A percentile compares a stretch with the other conserved stretches of the same genome.
These are phyloP conservation scores for Cadophora sp. DNA, from an alignment of 2,329 filamentous ascomycete species.

Conservation along the genomic window DNA sequence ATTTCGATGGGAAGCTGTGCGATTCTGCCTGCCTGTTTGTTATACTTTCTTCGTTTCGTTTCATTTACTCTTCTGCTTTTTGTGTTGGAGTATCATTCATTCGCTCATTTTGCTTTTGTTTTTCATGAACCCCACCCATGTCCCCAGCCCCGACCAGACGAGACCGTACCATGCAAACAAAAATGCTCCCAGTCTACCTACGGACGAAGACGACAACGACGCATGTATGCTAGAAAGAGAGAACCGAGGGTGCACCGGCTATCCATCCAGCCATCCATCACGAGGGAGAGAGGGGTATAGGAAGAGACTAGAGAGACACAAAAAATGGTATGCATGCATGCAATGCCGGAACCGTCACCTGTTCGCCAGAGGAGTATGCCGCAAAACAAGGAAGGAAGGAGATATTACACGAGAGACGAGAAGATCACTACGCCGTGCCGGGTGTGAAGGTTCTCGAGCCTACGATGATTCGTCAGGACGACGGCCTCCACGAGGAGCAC, in stretches of 20 bases:
- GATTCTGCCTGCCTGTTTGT: neutral
- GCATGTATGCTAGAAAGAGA: slow-evolving; percentile 19
- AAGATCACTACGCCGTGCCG: slow-evolving; percentile 18
- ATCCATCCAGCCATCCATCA: slow-evolving; percentile 24
- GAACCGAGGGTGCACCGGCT: slow-evolving; percentile 19
- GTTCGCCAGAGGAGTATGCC: slow-evolving; percentile 35
- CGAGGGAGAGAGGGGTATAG: slow-evolving; percentile 4
- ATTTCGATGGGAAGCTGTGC: neutral
- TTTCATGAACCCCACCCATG: slow-evolving; percentile 2
- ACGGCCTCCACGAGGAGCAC: slow-evolving; percentile 36
- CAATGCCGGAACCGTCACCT: slow-evolving; percentile 32
- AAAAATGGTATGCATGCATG: slow-evolving; percentile 27
- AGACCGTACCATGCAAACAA: slow-evolving; percentile 19
- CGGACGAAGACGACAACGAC: slow-evolving; percentile 9
- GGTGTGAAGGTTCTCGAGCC: slow-evolving; percentile 11
- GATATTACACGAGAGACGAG: slow-evolving; percentile 37
- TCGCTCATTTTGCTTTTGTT: neutral
- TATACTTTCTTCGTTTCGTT: neutral
- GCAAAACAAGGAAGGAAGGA: slow-evolving; percentile 39
- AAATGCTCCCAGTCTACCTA: slow-evolving; percentile 27
- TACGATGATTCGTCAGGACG: slow-evolving; percentile 35
- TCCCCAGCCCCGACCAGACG: slow-evolving; percentile 13
- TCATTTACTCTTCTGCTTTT: slow-evolving; percentile 1
- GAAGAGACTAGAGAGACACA: slow-evolving; percentile 4
- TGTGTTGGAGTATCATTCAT: slow-evolving; percentile 10